Percentiles rank a stretch among this genome's conserved stretches.
These are phyloP conservation scores for Clonostachys rosea DNA, from an alignment of 2,329 filamentous ascomycete genomes.

Conservation along the genomic window DNA sequence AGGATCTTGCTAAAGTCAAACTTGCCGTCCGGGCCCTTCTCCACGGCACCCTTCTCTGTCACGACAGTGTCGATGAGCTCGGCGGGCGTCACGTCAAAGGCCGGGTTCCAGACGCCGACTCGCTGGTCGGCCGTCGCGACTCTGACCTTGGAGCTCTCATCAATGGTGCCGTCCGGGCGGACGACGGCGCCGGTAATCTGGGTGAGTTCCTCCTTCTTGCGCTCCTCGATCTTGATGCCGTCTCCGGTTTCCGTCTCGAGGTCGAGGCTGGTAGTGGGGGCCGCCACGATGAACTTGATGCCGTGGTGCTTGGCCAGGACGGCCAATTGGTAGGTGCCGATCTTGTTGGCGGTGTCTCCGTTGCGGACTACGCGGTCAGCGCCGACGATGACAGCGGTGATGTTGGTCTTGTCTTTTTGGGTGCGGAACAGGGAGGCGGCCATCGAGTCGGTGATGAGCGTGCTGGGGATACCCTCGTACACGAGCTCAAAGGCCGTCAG, in stretches of 20 bases:
- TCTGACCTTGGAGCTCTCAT: conserved; percentile 58
- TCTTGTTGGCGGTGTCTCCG: conserved; percentile 97
- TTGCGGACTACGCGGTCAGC: conserved; percentile 95
- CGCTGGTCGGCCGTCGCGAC: conserved; percentile 76
- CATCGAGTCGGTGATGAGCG: conserved; percentile 95
- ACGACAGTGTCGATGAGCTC: conserved; percentile 89
- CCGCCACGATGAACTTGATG: conserved; percentile 91
- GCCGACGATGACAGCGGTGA: conserved; percentile 86
- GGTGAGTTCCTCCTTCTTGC: conserved; percentile 76
- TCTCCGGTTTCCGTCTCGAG: conserved; percentile 71
- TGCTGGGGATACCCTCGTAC: conserved; percentile 86
- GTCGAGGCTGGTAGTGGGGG: conserved; percentile 92
- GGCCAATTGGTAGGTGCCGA: conserved; percentile 89
- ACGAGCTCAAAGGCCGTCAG: conserved; percentile 96
- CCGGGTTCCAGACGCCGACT: conserved; percentile 92
- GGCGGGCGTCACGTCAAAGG: conserved; percentile 91
- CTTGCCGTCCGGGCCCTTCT: conserved; percentile 65
- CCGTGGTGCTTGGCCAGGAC: conserved; percentile 87
- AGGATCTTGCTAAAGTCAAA: conserved; percentile 58
- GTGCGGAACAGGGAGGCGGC: conserved; percentile 75
- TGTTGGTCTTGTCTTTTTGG: conserved; percentile 57
- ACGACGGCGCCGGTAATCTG: conserved; percentile 76
- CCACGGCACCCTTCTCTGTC: conserved; percentile 84
- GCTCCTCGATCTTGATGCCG: conserved; percentile 87
- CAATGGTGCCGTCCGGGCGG: conserved; percentile 56